Base-by-base conservation (phyloP, 2,329 filamentous ascomycete species). In the Phoma herbarum region DNA sequence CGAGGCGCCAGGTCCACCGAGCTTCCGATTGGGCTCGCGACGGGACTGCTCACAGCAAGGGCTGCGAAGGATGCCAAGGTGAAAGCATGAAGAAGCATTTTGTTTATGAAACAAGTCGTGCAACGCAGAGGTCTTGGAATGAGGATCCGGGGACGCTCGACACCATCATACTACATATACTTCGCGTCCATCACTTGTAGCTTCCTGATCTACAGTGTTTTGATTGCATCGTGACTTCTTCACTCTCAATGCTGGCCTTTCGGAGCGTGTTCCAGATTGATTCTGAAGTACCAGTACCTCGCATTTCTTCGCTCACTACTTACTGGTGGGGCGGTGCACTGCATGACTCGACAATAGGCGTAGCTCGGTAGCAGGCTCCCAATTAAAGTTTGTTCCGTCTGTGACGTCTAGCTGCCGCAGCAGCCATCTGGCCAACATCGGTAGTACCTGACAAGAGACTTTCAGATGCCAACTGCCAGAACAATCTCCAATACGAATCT, bases 321-420 rank as follows among this genome's bases (percentile, higher is more conserved):
- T n/a, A 11, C 18, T 20, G 35, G 35, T 20, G 35, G n/a, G 35
- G 35, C 18, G 35, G 18, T 20, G 35, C 33, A 44, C n/a, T 22
- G 35, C 44, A 33, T 54, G 52, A 54, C 52, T 54, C 52, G 52
- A 53, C 33, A 23, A 53, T 29, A 42, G n/a, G 33, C 51, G 37
- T 45, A 44, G 22, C n/a, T 48, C 45, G 45, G 37, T 11, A 18
- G 45, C 16, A 49, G 14, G 45, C 28, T 53, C 20, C n/a, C 4
- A 22, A 25, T 42, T 25, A 42, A 25, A 42, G 39, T 42, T 42
- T 41, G 18, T 20, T 39, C 18, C 18, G 35, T 20, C 10, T 22
- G 29, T 53, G 25, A 39, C 51, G 33, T 20, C 39, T 44, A 42
- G 35, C 16, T 35, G 23, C 52, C 39, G 37, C 18, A 44, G 29